phyloP scores from a whole-genome alignment of 2,329 filamentous ascomycete species.

The Aspergillus tubingensis region DNA sequence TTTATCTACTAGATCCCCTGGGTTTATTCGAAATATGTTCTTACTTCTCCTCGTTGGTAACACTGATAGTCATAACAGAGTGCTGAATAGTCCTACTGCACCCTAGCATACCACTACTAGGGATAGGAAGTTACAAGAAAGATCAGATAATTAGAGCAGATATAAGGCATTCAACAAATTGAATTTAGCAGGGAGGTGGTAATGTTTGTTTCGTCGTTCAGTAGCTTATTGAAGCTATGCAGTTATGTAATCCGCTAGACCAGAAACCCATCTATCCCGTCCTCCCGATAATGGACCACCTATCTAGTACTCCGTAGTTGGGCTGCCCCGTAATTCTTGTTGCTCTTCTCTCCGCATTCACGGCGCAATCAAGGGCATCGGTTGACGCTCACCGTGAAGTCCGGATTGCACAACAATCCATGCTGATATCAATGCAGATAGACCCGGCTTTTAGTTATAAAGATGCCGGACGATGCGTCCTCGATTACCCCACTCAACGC shows the following conservation, averaged over 20 bases:
- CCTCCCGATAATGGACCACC: not conserved
- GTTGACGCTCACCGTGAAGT: not conserved
- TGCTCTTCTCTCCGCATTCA: not conserved
- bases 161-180: too few relatives aligned
- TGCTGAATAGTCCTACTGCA: too few relatives aligned
- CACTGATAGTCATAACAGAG: too few relatives aligned
- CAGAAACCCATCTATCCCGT: not conserved
- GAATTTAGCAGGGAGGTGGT: too few relatives aligned
- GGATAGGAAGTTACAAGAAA: too few relatives aligned
- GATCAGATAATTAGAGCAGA: too few relatives aligned
- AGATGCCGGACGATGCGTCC: constrained; percentile 43
- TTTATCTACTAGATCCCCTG: too few relatives aligned
- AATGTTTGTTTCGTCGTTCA: too few relatives aligned
- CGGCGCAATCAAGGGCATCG: not conserved
- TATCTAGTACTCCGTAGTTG: not conserved
- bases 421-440: constrained; percentile 1
- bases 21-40: too few relatives aligned
- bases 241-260: not conserved
- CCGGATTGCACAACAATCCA: not conserved
- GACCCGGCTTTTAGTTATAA: constrained; percentile 20
- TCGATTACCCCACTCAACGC: constrained; percentile 44
- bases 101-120: too few relatives aligned
- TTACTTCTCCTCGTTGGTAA: too few relatives aligned
- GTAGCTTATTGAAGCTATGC: not conserved
- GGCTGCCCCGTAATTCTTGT: not conserved